Base-by-base conservation (phyloP, 768 basidiomycete genomes). In the Crepidotus variabilis region DNA sequence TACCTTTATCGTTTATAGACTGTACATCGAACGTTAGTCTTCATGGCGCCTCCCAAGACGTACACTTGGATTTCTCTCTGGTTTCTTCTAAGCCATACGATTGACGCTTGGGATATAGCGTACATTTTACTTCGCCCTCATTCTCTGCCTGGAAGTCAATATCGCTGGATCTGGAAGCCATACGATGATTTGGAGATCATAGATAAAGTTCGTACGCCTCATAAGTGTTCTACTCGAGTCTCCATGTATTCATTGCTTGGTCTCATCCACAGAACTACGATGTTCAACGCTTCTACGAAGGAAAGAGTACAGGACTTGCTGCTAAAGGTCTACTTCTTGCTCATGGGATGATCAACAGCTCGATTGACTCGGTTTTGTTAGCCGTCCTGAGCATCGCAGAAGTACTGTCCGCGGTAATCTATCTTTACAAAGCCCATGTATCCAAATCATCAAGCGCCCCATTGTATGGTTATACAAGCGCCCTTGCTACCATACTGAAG, bases 1-100 rank as follows among this genome's bases (percentile, higher is more conserved):
- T n/a, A n/a, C n/a, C n/a, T n/a, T n/a, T n/a, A n/a, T n/a, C n/a
- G n/a, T n/a, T n/a, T n/a, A n/a, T n/a, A n/a, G n/a, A n/a, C n/a
- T n/a, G n/a, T n/a, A n/a, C 35, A 36, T 36, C 9, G 16, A 36
- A 8, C 35, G 35, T 16, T 8, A 36, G 35, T 36, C 35, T 8
- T 22, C 11, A 52, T 52, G 51, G 18, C 39, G 5, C n/a, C 51
- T 35, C 51, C 51, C 16, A 52, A 52, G 34, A 52, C 51, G 2
- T 52, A 52, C 33, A 33, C 51, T 18, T 52, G 51, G 51, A 13
- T 52, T 28, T 52, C 51, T 14, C 6, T 35, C 20, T 52, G 51
- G 51, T 52, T 52, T 22, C 14, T 52, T 13, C 22, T 52, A 13
- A 52, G 51, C 34, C 34, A 52, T 32, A 22, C 11, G 7, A 52